These are phyloP conservation scores for Eucalyptus pumila DNA, from an alignment of 345 rosid species.

Conservation along the genomic window DNA sequence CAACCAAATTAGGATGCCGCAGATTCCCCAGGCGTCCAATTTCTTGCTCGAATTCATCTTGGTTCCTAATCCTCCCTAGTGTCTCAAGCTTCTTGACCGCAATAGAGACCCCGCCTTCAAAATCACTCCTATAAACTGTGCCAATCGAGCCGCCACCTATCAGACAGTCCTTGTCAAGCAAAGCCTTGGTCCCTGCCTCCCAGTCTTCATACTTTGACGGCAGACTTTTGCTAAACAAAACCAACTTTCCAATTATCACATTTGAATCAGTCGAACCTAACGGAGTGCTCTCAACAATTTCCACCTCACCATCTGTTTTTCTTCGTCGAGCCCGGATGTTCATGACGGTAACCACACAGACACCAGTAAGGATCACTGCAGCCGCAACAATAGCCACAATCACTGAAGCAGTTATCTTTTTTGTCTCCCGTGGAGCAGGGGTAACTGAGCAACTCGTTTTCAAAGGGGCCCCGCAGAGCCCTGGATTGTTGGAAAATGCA, in stretches of 20 bases:
- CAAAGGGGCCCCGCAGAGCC: slow-evolving; percentile 77
- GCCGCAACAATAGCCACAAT: slow-evolving; percentile 82
- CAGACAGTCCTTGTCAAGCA: slow-evolving; percentile 80
- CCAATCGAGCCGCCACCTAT: slow-evolving; percentile 90
- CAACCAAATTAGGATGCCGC: slow-evolving; percentile 58
- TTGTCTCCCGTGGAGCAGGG: slow-evolving; percentile 17
- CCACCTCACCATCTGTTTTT: slow-evolving; percentile 28
- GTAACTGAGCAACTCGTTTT: slow-evolving; percentile 22
- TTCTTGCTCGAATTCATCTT: slow-evolving; percentile 90
- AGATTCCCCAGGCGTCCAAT: slow-evolving; percentile 69
- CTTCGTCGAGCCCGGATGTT: slow-evolving; percentile 62
- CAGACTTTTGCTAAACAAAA: slow-evolving; percentile 83
- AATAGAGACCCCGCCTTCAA: slow-evolving; percentile 83
- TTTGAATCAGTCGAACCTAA: slow-evolving; percentile 54
- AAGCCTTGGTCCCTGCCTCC: slow-evolving; percentile 86
- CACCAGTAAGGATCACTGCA: slow-evolving; percentile 73
- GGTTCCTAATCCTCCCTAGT: slow-evolving; percentile 75
- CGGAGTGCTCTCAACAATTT: slow-evolving; percentile 67
- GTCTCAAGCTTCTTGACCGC: slow-evolving; percentile 94
- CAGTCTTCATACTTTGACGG: slow-evolving; percentile 96
- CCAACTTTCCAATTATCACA: slow-evolving; percentile 79
- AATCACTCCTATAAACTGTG: slow-evolving; percentile 63
- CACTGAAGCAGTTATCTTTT: slow-evolving; percentile 58
- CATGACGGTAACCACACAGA: slow-evolving; percentile 68
- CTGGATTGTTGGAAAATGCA: slow-evolving; percentile 60